Percentiles rank a stretch among this genome's conserved stretches.
Evolutionary conservation across 148 eudicot species (phyloP).

Genomic region (Arctostaphylos glauca): DNA sequence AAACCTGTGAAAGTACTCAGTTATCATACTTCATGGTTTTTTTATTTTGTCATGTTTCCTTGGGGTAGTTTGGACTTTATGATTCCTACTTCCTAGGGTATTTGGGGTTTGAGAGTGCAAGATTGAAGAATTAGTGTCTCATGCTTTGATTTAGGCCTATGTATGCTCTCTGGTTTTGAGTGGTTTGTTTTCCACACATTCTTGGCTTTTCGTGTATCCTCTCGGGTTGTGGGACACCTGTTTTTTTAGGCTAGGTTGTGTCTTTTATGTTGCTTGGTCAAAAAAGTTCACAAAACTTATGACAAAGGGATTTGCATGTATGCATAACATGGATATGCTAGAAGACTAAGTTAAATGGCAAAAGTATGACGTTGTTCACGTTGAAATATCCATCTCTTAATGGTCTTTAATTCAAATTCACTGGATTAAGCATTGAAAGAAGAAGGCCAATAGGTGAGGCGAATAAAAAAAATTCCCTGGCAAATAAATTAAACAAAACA

Average conservation of each 20-base stretch:
- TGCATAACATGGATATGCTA: background rate
- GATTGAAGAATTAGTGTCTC: background rate
- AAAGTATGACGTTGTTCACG: background rate
- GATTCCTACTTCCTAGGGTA: background rate
- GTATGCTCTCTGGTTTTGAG: conserved; percentile 5
- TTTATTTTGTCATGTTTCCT: background rate
- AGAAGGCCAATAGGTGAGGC: background rate
- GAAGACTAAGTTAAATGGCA: background rate
- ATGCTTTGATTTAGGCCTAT: background rate
- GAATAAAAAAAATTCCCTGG: background rate
- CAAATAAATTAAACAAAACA: conserved; percentile 7
- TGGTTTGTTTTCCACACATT: background rate
- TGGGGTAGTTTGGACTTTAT: background rate
- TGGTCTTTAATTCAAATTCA: background rate
- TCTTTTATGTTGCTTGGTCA: background rate
- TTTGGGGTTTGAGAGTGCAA: background rate
- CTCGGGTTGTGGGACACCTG: background rate
- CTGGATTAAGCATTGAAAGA: background rate
- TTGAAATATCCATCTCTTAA: background rate
- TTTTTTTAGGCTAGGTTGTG: background rate
- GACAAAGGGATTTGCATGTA: background rate
- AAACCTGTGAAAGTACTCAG: background rate
- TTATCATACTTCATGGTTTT: background rate
- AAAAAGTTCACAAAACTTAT: background rate
- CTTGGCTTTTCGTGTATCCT: background rate